Evolutionary conservation across 1,139 yeast genomes (phyloP), one percentile per base, ranked within the genome.

Genomic region (Suhomyces maxii): DNA sequence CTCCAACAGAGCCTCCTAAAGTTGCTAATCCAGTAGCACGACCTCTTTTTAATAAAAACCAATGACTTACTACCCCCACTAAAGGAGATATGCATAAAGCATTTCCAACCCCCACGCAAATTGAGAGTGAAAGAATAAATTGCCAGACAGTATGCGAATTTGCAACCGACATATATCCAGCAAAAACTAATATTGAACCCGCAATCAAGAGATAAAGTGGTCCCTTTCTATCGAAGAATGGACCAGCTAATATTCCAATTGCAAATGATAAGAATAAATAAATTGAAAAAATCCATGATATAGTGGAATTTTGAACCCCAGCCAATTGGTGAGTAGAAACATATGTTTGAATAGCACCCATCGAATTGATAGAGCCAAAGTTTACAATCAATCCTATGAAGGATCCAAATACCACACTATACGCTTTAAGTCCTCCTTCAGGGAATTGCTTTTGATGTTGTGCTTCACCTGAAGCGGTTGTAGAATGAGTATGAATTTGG

Each of bases 1-100:
- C 75, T 9, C 77, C 77, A 4, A 70, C 58, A 3, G 73, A 66
- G 1, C 76, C 76, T 4, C 76, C 77, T 30, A 64, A 55, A 3
- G 76, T 70, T 11, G 75, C 75, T 26, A 68, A 46, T 0, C 73
- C 74, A 28, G 65, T 63, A 14, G 73, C 73, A 38, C 60, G 51
- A 2, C 75, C 77, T 45, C 75, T 53, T 45, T 64, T 67, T 23
- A 52, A 47, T 23, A 60, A 56, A 45, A 70, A 69, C 76, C 76
- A 71, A 49, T 71, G 76, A 46, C 71, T 67, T 9, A 71, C 54
- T 1, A 67, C 74, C 1, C 76, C 71, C 8, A 71, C 57, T 39
- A 70, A 51, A 2, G 76, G 76, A 9, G 71, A 63, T 44, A 71
- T 66, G 26, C 68, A 65, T 28, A 71, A 48, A 6, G 74, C 69